phyloP scores from a whole-genome alignment of 768 basidiomycete genomes.

The Rhizopogon vesiculosus region DNA sequence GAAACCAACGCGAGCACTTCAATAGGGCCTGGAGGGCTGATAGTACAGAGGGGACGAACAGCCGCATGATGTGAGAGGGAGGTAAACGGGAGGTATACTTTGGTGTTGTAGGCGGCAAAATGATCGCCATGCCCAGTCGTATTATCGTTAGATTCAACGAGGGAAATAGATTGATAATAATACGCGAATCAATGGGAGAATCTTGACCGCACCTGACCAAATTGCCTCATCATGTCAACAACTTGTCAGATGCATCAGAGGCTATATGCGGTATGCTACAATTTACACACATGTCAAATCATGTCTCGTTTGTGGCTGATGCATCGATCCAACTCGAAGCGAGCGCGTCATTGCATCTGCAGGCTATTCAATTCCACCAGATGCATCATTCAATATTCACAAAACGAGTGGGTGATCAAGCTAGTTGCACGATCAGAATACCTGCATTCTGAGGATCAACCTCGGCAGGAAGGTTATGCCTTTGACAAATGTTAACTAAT shows the following conservation, averaged over 20 bases:
- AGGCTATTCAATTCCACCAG: neutral
- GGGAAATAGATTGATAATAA: no score
- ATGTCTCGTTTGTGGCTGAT: no score
- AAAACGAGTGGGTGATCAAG: neutral
- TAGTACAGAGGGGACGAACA: neutral
- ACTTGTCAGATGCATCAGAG: neutral
- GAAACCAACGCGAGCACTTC: neutral
- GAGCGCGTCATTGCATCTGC: neutral
- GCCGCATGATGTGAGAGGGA: neutral
- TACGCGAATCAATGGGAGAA: no score
- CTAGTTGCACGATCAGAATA: slow-evolving; percentile 62
- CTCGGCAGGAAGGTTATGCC: slow-evolving; percentile 64
- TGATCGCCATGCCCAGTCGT: no score
- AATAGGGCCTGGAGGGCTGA: neutral
- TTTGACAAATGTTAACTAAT: slow-evolving; percentile 19
- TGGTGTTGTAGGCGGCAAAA: no score
- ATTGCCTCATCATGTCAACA: neutral
- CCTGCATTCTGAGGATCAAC: slow-evolving; percentile 77
- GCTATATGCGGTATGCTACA: neutral
- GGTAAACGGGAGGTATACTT: no score
- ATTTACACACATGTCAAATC: neutral
- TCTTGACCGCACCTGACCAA: neutral
- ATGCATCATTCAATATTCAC: neutral
- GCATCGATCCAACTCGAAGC: no score
- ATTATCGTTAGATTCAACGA: no score